Base-by-base conservation (phyloP, 495 filamentous ascomycete species). In the Bryoglossum gracile region DNA sequence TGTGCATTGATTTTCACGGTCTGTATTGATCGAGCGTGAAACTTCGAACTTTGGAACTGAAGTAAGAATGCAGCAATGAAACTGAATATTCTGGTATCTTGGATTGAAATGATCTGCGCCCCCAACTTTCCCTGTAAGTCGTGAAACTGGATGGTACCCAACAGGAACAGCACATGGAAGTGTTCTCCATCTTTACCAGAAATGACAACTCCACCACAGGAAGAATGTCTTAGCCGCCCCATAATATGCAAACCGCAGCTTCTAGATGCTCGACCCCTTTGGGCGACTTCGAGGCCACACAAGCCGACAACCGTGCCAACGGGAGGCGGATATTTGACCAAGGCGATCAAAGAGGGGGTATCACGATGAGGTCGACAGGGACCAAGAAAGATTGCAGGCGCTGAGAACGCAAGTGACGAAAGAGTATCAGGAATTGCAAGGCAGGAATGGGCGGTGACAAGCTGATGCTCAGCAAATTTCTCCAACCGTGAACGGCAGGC, bases 1-100 rank as follows among this genome's bases (percentile, higher is more conserved):
- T 43, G 8, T 43, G 41, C 41, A 43, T 43, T 43, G 22, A 43
- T 30, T 43, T 37, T 32, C 45, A 33, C 23, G 46, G 46, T 49
- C 45, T 48, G 35, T 49, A 49, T 41, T 49, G 46, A 41, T 49
- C 18, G 24, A 40, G 46, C 46, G 35, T 49, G 37, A 49, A 40
- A 41, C 46, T 41, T 41, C 41, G 36, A 41, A 49, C 23, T 40
- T 49, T 28, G 36, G 36, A 49, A 22, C 36, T 48, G 33, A 48
- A 48, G 45, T 48, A 21, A 48, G 33, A 48, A 37, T 48, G 19
- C 22, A 38, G 45, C 21, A 38, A 48, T 38, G 21, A 48, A 38
- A 48, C 34, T 41, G 36, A 49, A 49, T 24, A 47, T 37, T 47
- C 44, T 47, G 44, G 44, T 47, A 37, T 37, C 34, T 37, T 16